Evolutionary conservation across 257 asterid species (phyloP), one percentile per base, ranked within the genome.

Genomic region (Avicennia marina): DNA sequence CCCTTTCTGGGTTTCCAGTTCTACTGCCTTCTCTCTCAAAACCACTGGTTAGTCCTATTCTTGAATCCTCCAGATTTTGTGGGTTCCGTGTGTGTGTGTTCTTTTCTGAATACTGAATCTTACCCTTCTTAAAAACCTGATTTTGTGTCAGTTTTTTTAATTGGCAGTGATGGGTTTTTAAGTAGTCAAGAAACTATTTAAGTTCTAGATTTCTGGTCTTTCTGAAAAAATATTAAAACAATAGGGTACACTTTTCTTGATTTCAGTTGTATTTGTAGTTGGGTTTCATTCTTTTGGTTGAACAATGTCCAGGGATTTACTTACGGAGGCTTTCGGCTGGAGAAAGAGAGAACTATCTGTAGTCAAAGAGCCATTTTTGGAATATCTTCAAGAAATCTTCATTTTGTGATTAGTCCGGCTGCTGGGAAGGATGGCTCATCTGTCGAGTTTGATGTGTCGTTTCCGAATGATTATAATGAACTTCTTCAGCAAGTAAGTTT

Each of bases 401-500:
- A 43, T 26, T 61, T 71, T 63, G 53, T 59, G 33, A 63, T 57
- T 31, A 69, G 66, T 56, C 77, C 78, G 47, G 69, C 74, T 56
- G 71, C 69, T 58, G 66, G 77, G 19, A 71, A 58, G 39, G 67
- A 64, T 22, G 75, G 73, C 61, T 63, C 71, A 5, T 70, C 88
- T 17, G 55, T 65, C 39, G 81, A 81, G 20, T 70, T 68, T 38
- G 85, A 84, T 60, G 80, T 79, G 48, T 60, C 71, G 18, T 89
- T 86, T 71, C 96, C 98, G 8, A 73, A 46, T 54, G 96, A 90
- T 72, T 90, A 90, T 56, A 54, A 75, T 48, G 73, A 86, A 65
- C 88, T 90, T 42, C 90, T 90, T 65, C 44, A 50, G 60, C 96
- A 84, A 75, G 96, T 90, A 68, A 60, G 76, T 17, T 59, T 53